phyloP scores from a whole-genome alignment of 192 early-diverging fungal genomes.

The Podila clonocystis region DNA sequence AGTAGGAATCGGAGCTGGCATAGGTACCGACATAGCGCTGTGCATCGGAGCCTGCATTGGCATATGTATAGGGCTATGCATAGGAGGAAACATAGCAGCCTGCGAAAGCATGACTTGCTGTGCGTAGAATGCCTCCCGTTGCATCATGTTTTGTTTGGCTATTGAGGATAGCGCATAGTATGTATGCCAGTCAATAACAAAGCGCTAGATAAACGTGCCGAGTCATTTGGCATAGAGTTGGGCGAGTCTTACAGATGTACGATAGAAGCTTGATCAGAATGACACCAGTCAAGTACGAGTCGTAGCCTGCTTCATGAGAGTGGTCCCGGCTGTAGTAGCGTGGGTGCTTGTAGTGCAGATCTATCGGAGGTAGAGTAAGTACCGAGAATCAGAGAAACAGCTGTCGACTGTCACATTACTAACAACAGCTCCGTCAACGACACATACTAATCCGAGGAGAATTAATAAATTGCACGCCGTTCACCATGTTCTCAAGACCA shows the following conservation, averaged over 20 bases:
- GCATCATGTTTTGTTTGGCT: too few species aligned
- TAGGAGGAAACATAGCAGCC: too few species aligned
- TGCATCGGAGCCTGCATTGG: too few species aligned
- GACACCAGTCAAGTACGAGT: slow-evolving; percentile 88
- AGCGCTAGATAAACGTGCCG: too few species aligned
- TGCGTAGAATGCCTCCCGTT: too few species aligned
- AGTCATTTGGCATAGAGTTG: too few species aligned
- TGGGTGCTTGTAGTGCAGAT: slow-evolving; percentile 58
- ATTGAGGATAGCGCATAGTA: too few species aligned
- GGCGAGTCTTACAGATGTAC: slow-evolving; percentile 27
- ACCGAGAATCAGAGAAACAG: neutral
- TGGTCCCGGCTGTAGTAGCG: slow-evolving; percentile 42
- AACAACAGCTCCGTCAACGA: neutral
- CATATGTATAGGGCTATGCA: too few species aligned
- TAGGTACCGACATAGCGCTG: too few species aligned
- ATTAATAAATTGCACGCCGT: slow-evolving; percentile 22
- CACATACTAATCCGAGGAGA: slow-evolving; percentile 30
- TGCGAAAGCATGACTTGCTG: too few species aligned
- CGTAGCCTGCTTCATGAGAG: slow-evolving; percentile 93
- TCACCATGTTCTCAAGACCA: slow-evolving; percentile 37
- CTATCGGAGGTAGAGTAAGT: slow-evolving; percentile 22
- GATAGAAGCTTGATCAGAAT: slow-evolving; percentile 73
- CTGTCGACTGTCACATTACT: neutral
- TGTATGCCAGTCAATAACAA: too few species aligned
- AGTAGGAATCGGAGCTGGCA: too few species aligned